Base-by-base conservation (phyloP, 768 basidiomycete genomes). In the Boletus edulis region DNA sequence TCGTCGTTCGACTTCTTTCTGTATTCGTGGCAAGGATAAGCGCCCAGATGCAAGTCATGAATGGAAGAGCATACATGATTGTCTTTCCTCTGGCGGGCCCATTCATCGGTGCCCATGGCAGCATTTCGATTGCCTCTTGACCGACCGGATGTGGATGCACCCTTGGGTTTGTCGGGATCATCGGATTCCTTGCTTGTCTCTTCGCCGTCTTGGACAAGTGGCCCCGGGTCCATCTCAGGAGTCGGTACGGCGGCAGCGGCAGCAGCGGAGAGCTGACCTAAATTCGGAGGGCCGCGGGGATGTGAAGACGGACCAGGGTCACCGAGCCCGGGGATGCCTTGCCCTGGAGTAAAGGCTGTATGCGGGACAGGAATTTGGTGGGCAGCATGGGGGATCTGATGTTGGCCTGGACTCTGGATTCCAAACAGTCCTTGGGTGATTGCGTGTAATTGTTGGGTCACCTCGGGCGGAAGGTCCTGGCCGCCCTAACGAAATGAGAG, bases 1-100 rank as follows among this genome's bases (percentile, higher is more conserved):
- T 37, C 93, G 84, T 50, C 96, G 89, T 71, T 99, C 96, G 13
- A 98, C 94, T 75, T 98, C 94, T 91, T 98, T 98, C 95, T 98
- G 75, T 49, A 4, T 10, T 48, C 40, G 39, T 15, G n/a, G 3
- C 9, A 15, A 39, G 24, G 39, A 27, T 60, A n/a, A 62, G 47
- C 11, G 18, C 7, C 48, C 12, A 32, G 32, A 49, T 32, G 7
- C 39, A 40, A 11, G 47, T 13, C 8, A 35, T 3, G 35, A 24
- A 39, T 20, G 37, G 31, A 48, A n/a, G 18, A 0, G 75, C 85
- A 32, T 65, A 87, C 89, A 68, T 91, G 89, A 54, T 91, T 91
- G 60, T 91, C 89, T 65, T 91, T 91, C 57, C 89, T 76, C 63
- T 88, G 85, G 56, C 87, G 78, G 32, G 80, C 82, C 89, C 89